A percentile compares a stretch with the other conserved stretches of the same genome.
Evolutionary conservation across 257 asterid species (phyloP).

Genomic region (Primulina eburnea): DNA sequence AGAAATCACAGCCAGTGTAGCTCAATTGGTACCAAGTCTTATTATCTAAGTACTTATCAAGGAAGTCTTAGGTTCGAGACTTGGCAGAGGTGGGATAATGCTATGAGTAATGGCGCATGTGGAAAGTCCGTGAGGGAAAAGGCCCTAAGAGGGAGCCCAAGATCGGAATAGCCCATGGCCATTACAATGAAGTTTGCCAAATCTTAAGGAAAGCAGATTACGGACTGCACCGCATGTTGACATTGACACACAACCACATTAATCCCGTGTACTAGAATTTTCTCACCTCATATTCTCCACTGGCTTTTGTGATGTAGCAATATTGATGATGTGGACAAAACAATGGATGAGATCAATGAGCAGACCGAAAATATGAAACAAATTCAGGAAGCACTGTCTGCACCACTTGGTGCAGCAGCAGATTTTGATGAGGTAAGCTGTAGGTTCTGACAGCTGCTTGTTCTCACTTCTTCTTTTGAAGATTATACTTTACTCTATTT

Average conservation of each 20-base stretch:
- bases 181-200: background rate
- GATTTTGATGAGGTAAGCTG: slow-evolving; percentile 68
- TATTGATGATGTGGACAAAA: slow-evolving; percentile 81
- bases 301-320: slow-evolving; percentile 40
- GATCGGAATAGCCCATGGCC: no score
- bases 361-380: slow-evolving; percentile 83
- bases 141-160: no score
- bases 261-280: background rate
- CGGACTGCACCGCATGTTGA: slow-evolving; percentile 1
- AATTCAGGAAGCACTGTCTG: slow-evolving; percentile 70
- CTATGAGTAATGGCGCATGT: no score
- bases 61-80: no score
- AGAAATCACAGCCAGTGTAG: no score
- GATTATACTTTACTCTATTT: slow-evolving; percentile 14
- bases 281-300: slow-evolving; percentile 17
- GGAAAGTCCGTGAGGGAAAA: no score
- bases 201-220: background rate
- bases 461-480: slow-evolving; percentile 10
- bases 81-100: no score
- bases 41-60: no score
- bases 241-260: background rate
- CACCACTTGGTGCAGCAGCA: slow-evolving; percentile 73
- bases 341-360: slow-evolving; percentile 90
- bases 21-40: no score
- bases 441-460: slow-evolving; percentile 14